A percentile compares a stretch with the other conserved stretches of the same genome.
These are phyloP conservation scores for Malassezia equina DNA, from an alignment of 1,284 basidiomycete species.

Conservation along the genomic window DNA sequence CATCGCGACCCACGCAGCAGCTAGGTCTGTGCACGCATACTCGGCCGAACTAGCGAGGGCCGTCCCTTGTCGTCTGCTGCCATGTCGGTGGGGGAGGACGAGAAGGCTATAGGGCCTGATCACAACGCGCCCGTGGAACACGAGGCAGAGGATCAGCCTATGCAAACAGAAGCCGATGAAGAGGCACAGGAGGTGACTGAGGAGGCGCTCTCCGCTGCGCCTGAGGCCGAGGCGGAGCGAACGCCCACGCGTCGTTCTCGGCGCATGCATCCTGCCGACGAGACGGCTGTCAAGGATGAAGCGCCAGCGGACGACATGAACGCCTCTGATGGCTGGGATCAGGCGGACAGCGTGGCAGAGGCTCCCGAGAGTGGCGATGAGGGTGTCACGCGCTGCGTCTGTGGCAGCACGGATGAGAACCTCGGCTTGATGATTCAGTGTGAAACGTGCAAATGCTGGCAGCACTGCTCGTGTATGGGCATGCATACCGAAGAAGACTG, in stretches of 20 bases:
- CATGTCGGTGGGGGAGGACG: conserved; percentile 1
- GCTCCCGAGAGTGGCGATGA: conserved; percentile 61
- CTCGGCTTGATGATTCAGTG: conserved; percentile 86
- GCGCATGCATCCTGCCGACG: neutral
- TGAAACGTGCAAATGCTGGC: conserved; percentile 94
- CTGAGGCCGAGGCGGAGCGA: neutral
- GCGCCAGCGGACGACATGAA: conserved; percentile 20
- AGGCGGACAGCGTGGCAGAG: conserved; percentile 34
- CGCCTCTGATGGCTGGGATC: conserved; percentile 20
- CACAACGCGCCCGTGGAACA: neutral
- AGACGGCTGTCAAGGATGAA: neutral
- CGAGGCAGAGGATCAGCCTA: neutral
- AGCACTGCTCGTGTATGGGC: conserved; percentile 94
- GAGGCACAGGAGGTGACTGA: neutral
- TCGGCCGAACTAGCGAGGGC: neutral
- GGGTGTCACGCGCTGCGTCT: conserved; percentile 84
- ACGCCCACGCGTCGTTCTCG: conserved; percentile 3
- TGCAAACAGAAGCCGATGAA: neutral
- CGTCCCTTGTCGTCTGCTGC: neutral
- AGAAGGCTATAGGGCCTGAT: neutral
- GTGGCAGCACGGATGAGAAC: conserved; percentile 62
- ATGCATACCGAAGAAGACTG: conserved; percentile 67
- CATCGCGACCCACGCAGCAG: neutral
- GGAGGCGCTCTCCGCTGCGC: neutral
- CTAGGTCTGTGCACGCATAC: neutral